phyloP scores from a whole-genome alignment of 208 protist genomes.

The Acanthamoeba royreba region DNA sequence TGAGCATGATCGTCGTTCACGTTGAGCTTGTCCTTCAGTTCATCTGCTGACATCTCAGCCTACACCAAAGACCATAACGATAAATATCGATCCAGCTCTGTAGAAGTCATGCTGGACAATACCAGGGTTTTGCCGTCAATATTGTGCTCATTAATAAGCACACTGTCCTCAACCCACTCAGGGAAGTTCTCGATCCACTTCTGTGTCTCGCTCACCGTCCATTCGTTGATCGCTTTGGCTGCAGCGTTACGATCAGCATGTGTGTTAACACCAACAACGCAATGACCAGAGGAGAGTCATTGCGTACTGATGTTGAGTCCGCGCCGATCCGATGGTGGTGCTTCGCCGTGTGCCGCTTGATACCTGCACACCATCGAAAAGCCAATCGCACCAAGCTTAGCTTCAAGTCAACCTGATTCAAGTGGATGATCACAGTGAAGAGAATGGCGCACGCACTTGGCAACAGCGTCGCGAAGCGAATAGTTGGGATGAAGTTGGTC shows the following conservation, averaged over 20 bases:
- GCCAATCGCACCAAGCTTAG: neutral
- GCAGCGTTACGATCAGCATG: neutral
- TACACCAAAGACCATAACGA: neutral
- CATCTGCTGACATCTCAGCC: neutral
- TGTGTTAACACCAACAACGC: neutral
- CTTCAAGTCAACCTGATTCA: neutral
- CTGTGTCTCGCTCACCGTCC: neutral
- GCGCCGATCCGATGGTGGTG: neutral
- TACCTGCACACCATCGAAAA: neutral
- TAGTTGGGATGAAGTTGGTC: constrained; percentile 5
- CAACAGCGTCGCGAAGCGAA: neutral
- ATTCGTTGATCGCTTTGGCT: neutral
- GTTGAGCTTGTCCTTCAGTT: neutral
- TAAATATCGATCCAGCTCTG: neutral
- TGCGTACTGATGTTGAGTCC: neutral
- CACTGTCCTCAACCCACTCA: neutral
- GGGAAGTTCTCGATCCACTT: neutral
- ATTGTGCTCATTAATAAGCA: neutral
- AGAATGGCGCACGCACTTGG: neutral
- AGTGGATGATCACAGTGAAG: neutral
- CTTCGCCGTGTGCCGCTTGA: neutral
- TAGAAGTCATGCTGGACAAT: neutral
- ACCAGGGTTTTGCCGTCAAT: neutral
- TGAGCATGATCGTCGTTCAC: neutral
- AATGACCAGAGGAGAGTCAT: neutral